Percentiles rank a stretch among this genome's conserved stretches.
These are phyloP conservation scores for Metschnikowia gelsemii DNA, from an alignment of 805 yeast genomes.

Conservation along the genomic window DNA sequence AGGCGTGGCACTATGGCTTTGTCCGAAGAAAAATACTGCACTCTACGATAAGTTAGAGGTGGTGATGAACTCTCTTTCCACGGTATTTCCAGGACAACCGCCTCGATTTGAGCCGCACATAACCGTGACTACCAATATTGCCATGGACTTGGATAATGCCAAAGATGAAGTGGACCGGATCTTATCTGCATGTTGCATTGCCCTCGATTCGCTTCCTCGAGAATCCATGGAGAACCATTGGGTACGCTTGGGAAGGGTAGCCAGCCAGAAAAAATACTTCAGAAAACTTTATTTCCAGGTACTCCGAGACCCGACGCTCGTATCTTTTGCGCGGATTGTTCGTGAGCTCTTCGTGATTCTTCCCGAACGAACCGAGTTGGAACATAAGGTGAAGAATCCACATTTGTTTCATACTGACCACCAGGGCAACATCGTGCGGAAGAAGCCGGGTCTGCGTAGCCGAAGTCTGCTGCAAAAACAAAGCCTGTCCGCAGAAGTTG, in stretches of 20 bases:
- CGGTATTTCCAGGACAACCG: slow-evolving; percentile 68
- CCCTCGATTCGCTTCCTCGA: slow-evolving; percentile 43
- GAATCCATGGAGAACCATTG: slow-evolving; percentile 34
- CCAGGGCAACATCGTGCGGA: slow-evolving; percentile 31
- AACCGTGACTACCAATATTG: slow-evolving; percentile 66
- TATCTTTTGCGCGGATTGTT: slow-evolving; percentile 54
- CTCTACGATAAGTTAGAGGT: slow-evolving; percentile 57
- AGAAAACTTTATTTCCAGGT: slow-evolving; percentile 55
- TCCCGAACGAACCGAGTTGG: slow-evolving; percentile 40
- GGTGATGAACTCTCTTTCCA: slow-evolving; percentile 61
- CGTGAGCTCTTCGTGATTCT: slow-evolving; percentile 55
- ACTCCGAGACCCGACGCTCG: slow-evolving; percentile 43
- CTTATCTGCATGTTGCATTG: slow-evolving; percentile 58
- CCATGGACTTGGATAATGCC: slow-evolving; percentile 37
- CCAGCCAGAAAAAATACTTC: slow-evolving; percentile 50
- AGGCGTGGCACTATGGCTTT: slow-evolving; percentile 71
- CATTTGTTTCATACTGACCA: slow-evolving; percentile 38
- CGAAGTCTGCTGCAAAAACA: slow-evolving; percentile 21
- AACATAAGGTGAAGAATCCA: slow-evolving; percentile 36
- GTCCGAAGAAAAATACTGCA: slow-evolving; percentile 57
- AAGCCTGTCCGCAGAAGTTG: slow-evolving; percentile 18
- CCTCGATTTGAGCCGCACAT: slow-evolving; percentile 74
- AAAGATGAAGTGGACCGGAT: slow-evolving; percentile 59
- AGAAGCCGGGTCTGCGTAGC: slow-evolving; percentile 16
- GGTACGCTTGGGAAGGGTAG: slow-evolving; percentile 42